These are phyloP conservation scores for Leccinum barrowsii DNA, from an alignment of 768 basidiomycete genomes.

Conservation along the genomic window DNA sequence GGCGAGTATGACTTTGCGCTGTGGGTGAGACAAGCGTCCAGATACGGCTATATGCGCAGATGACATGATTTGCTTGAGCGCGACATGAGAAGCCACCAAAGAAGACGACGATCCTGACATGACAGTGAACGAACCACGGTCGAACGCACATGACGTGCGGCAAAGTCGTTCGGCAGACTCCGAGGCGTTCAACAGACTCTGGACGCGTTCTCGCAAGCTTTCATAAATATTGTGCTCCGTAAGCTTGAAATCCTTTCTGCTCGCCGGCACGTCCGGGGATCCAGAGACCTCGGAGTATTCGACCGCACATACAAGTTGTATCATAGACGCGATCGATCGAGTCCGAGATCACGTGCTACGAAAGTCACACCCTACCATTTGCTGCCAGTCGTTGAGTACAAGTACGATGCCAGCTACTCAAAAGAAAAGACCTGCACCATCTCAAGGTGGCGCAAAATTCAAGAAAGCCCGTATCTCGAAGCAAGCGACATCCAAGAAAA, in stretches of 20 bases:
- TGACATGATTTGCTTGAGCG: constrained; percentile 8
- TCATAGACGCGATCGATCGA: not conserved
- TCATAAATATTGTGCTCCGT: not conserved
- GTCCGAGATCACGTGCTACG: constrained; percentile 18
- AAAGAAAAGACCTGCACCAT: constrained; percentile 50
- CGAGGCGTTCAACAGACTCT: not conserved
- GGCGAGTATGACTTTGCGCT: not conserved
- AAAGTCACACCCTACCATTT: constrained; percentile 2
- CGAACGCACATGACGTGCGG: constrained; percentile 12
- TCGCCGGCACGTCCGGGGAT: not conserved
- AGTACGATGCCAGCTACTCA: constrained; percentile 38
- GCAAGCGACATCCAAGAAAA: constrained; percentile 14
- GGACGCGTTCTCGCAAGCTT: no score
- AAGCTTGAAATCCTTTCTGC: not conserved
- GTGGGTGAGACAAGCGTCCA: not conserved
- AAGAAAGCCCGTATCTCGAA: constrained; percentile 54
- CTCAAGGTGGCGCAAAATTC: constrained; percentile 44
- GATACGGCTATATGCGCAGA: constrained; percentile 8
- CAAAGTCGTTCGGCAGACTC: constrained; percentile 12
- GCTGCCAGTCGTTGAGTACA: not conserved
- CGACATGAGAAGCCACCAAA: constrained; percentile 8
- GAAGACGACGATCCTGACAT: constrained; percentile 26
- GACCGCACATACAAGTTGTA: no score
- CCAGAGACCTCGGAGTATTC: not conserved
- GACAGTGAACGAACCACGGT: constrained; percentile 9